Conservation (phyloP, 805 yeast species). For the Wickerhamomyces silvicola region DNA sequence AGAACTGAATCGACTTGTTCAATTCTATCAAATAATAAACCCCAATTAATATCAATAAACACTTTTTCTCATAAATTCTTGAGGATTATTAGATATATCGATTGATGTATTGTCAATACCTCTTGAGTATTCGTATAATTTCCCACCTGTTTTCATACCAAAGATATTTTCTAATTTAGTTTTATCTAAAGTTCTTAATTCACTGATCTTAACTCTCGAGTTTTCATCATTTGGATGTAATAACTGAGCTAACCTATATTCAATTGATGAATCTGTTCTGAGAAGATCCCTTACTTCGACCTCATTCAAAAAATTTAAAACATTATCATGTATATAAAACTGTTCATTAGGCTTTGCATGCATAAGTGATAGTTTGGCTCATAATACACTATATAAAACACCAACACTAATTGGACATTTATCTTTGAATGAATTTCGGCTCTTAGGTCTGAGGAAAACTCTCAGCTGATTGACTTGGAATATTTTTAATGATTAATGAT, state of each 20-base stretch:
- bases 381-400: slow-evolving; percentile 60
- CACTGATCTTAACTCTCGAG: slow-evolving; percentile 31
- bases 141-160: slow-evolving; percentile 68
- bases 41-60: slow-evolving; percentile 89
- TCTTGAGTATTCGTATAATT: slow-evolving; percentile 49
- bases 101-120: slow-evolving; percentile 66
- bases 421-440: slow-evolving; percentile 28
- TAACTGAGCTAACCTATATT: slow-evolving; percentile 36
- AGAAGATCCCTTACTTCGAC: slow-evolving; percentile 41
- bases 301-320: slow-evolving; percentile 24
- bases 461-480: slow-evolving; percentile 21
- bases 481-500: slow-evolving; percentile 18
- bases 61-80: slow-evolving; percentile 57
- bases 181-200: slow-evolving; percentile 31
- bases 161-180: slow-evolving; percentile 37
- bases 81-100: slow-evolving; percentile 42
- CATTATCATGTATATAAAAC: slow-evolving; percentile 31
- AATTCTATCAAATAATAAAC: slow-evolving; percentile 62
- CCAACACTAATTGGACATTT: slow-evolving; percentile 77
- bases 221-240: slow-evolving; percentile 15
- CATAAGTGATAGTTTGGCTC: slow-evolving; percentile 69
- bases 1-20: slow-evolving; percentile 63
- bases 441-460: slow-evolving; percentile 26
- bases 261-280: slow-evolving; percentile 53
- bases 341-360: slow-evolving; percentile 79